Evolutionary conservation across 306 rosid genomes (phyloP).

Genomic region (Vigna trinervia): DNA sequence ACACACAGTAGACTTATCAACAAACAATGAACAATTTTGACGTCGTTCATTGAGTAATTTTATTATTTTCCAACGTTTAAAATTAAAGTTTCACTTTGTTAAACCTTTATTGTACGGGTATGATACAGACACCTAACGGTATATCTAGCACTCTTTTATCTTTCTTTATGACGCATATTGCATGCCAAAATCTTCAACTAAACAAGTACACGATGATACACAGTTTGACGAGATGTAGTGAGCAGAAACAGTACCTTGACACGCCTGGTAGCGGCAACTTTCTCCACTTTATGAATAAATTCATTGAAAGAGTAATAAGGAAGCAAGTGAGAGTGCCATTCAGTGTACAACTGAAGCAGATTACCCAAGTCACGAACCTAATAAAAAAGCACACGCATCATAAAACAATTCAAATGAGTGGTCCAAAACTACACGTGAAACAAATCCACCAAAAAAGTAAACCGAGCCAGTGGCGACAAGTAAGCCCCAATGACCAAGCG

Average conservation of each 20-base stretch:
- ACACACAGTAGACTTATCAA: no score
- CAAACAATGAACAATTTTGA: no score
- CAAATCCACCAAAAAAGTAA: not conserved
- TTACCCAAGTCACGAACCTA: constrained; percentile 88
- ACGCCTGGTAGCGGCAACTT: constrained; percentile 80
- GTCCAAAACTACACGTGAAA: not conserved
- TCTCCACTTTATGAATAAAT: constrained; percentile 82
- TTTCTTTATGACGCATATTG: not conserved
- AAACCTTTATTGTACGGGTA: not conserved
- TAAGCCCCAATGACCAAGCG: not conserved
- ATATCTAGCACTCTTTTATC: not conserved
- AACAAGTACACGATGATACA: not conserved
- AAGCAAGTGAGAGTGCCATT: constrained; percentile 89
- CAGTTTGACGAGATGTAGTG: not conserved
- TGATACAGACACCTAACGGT: not conserved
- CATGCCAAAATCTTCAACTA: not conserved
- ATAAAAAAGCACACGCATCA: not conserved
- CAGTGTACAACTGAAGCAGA: constrained; percentile 67
- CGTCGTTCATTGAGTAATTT: not conserved
- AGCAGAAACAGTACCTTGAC: constrained; percentile 65
- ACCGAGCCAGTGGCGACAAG: not conserved
- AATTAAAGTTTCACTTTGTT: not conserved
- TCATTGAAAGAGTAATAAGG: constrained; percentile 86
- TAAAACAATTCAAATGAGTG: not conserved
- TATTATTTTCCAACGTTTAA: no score